phyloP scores from a whole-genome alignment of 129 eudicot genomes.

The Tanacetum coccineum region DNA sequence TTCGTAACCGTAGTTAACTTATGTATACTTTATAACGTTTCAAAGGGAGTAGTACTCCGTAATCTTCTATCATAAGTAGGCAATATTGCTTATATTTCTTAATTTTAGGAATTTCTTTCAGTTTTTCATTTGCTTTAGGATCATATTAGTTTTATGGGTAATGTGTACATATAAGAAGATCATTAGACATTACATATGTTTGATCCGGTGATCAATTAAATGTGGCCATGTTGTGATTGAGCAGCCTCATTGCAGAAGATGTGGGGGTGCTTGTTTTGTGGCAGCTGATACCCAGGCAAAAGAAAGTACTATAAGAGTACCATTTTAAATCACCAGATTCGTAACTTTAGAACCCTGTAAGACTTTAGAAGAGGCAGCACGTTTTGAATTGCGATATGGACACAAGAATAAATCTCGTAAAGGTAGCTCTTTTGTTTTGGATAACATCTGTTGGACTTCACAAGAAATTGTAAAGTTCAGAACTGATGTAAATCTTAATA shows the following conservation, averaged over 20 bases:
- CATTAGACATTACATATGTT: background rate
- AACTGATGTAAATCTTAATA: background rate
- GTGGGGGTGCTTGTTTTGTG: slow-evolving; percentile 89
- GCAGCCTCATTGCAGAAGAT: slow-evolving; percentile 94
- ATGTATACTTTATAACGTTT: background rate
- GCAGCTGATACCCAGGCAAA: slow-evolving; percentile 62
- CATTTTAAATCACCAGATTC: slow-evolving; percentile 91
- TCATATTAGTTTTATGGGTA: background rate
- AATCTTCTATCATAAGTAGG: background rate
- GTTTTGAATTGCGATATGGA: slow-evolving; percentile 80
- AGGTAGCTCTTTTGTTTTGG: slow-evolving; percentile 41
- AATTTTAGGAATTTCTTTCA: background rate
- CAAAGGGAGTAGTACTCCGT: background rate
- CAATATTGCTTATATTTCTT: background rate
- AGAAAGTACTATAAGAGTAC: slow-evolving; percentile 87
- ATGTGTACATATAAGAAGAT: background rate
- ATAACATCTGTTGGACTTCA: background rate
- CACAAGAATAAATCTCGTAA: slow-evolving; percentile 66
- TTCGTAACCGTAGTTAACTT: background rate
- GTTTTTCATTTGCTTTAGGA: slow-evolving; percentile 6
- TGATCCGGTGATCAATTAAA: slow-evolving; percentile 1
- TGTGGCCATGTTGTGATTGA: slow-evolving; percentile 27
- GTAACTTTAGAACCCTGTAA: slow-evolving; percentile 93
- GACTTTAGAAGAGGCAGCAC: slow-evolving; percentile 86
- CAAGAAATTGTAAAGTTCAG: background rate